Percentiles rank a stretch among this genome's conserved stretches.
Conservation (phyloP, 495 filamentous ascomycete species). For the Podospora sp. region DNA sequence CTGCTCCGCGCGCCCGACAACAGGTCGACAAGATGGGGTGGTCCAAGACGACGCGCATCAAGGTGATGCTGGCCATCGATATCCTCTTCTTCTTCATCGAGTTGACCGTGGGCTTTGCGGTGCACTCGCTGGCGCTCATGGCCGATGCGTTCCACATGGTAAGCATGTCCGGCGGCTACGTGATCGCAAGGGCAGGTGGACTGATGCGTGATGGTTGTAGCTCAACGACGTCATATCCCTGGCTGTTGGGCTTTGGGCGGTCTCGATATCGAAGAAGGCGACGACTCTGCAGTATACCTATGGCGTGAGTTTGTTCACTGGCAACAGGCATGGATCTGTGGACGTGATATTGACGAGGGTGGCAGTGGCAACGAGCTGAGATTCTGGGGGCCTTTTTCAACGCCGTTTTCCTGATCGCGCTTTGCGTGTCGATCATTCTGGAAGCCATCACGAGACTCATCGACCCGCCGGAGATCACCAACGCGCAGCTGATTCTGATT, state of each 20-base stretch:
- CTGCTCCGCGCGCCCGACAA: neutral
- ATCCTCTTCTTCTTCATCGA: constrained; percentile 86
- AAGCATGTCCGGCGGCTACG: constrained; percentile 22
- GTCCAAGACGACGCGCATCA: constrained; percentile 90
- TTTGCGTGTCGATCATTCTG: constrained; percentile 93
- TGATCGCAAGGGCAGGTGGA: neutral
- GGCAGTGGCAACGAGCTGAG: constrained; percentile 89
- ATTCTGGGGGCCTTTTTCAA: constrained; percentile 94
- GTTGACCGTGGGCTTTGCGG: constrained; percentile 78
- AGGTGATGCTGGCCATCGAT: constrained; percentile 90
- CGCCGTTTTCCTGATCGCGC: constrained; percentile 92
- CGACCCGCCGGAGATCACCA: constrained; percentile 81
- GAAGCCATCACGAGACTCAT: constrained; percentile 89
- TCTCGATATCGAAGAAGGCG: constrained; percentile 78
- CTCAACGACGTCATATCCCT: constrained; percentile 96
- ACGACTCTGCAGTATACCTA: constrained; percentile 90
- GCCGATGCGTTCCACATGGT: constrained; percentile 99
- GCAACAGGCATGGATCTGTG: neutral
- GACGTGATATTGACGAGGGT: neutral
- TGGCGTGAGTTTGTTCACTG: constrained; percentile 63
- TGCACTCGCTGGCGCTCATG: constrained; percentile 88
- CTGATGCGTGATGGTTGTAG: constrained; percentile 40
- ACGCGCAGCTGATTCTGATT: constrained; percentile 81
- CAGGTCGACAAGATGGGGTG: constrained; percentile 65
- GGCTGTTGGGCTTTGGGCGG: constrained; percentile 91